Evolutionary conservation across 345 rosid genomes (phyloP).

Genomic region (Atalantia buxifolia): DNA sequence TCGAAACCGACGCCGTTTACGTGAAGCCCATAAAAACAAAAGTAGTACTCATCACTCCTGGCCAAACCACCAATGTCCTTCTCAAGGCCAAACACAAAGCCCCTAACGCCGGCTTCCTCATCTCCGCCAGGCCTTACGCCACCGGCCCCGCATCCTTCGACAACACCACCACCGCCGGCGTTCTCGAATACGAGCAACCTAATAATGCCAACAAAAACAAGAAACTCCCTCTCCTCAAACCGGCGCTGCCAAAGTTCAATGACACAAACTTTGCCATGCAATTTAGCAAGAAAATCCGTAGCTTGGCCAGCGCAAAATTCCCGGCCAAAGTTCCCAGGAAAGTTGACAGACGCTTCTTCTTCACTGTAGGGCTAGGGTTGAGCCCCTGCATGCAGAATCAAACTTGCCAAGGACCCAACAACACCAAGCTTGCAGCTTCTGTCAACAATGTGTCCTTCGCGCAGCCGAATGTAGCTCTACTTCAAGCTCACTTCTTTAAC

Average conservation of each 20-base stretch:
- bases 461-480: conserved; percentile 37
- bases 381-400: conserved; percentile 37
- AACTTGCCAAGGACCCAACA: conserved; percentile 52
- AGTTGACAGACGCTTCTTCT: conserved; percentile 39
- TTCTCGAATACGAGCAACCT: conserved; percentile 35
- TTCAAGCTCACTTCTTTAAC: conserved; percentile 50
- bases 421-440: conserved; percentile 35
- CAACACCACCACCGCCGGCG: conserved; percentile 42
- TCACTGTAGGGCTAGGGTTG: conserved; percentile 48
- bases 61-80: conserved; percentile 72
- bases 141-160: conserved; percentile 42
- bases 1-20: conserved; percentile 66
- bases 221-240: conserved; percentile 33
- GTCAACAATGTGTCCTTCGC: conserved; percentile 51
- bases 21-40: conserved; percentile 62
- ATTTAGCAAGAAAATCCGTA: conserved; percentile 36
- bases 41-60: conserved; percentile 52
- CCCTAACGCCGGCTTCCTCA: conserved; percentile 29
- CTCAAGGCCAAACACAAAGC: conserved; percentile 35
- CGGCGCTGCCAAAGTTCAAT: conserved; percentile 41
- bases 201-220: conserved; percentile 16
- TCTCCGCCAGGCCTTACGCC: conserved; percentile 46
- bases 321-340: conserved; percentile 48
- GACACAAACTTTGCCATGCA: conserved; percentile 36
- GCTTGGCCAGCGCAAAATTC: conserved; percentile 36